These are phyloP conservation scores for Carex pumila DNA, from an alignment of 176 grass and related monocot species.

Conservation along the genomic window DNA sequence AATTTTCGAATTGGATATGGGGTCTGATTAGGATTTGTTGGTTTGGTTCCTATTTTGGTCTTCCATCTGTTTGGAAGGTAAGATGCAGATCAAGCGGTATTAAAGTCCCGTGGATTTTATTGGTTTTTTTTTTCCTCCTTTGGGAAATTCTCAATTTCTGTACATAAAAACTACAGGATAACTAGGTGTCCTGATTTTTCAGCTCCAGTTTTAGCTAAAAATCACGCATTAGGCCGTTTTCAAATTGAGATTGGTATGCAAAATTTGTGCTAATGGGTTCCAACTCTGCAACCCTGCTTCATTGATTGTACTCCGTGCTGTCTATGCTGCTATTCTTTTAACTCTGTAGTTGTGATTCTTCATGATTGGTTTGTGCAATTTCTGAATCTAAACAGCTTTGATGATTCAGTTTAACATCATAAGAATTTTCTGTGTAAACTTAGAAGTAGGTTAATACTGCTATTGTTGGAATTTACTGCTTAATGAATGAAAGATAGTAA, in stretches of 20 bases:
- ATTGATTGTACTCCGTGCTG: neutral
- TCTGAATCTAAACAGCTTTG: neutral
- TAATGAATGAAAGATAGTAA: neutral
- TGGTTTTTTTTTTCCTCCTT: neutral
- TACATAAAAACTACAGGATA: neutral
- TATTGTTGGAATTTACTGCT: neutral
- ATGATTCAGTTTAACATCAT: neutral
- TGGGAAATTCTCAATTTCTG: slow-evolving; percentile 4
- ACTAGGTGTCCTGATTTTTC: neutral
- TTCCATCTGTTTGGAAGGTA: neutral
- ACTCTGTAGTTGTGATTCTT: neutral
- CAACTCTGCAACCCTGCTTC: neutral
- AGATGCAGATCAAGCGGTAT: neutral
- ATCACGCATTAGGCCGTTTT: neutral
- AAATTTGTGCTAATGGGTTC: neutral
- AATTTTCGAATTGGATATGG: neutral
- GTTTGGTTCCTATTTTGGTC: neutral
- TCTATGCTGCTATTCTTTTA: neutral
- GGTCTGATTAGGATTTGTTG: neutral
- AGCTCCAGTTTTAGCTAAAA: neutral
- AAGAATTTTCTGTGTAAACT: neutral
- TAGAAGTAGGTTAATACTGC: neutral
- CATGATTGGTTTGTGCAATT: neutral
- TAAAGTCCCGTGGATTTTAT: neutral
- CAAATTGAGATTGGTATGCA: neutral